Percentiles rank a stretch among this genome's conserved stretches.
These are phyloP conservation scores for Trifolium subterraneum DNA, from an alignment of 306 rosid species.

Conservation along the genomic window DNA sequence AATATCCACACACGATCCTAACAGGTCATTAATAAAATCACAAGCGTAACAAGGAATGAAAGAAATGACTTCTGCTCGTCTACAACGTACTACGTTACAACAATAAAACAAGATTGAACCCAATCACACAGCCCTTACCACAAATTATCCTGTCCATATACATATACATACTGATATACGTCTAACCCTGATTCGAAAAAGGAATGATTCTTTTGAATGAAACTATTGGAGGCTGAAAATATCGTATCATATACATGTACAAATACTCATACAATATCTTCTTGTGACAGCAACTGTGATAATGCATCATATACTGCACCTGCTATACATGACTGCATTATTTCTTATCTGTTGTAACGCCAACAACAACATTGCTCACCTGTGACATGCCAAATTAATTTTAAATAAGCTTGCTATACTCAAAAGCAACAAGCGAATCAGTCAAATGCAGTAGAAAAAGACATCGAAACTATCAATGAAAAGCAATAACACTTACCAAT, in stretches of 20 bases:
- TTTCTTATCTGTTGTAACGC: constrained; percentile 88
- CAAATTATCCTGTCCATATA: constrained; percentile 38
- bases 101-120: constrained; percentile 46
- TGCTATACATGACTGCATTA: constrained; percentile 38
- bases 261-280: constrained; percentile 45
- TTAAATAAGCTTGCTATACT: constrained; percentile 22
- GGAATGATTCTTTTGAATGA: constrained; percentile 22
- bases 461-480: not conserved
- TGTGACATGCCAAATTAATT: constrained; percentile 48
- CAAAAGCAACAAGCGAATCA: constrained; percentile 2
- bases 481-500: constrained; percentile 61
- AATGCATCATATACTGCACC: constrained; percentile 40
- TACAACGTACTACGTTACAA: constrained; percentile 27
- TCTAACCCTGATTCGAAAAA: constrained; percentile 34
- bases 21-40: constrained; percentile 27
- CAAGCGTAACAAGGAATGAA: constrained; percentile 34
- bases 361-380: constrained; percentile 99
- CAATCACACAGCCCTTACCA: constrained; percentile 44
- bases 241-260: constrained; percentile 36
- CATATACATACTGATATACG: constrained; percentile 42
- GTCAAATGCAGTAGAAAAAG: constrained; percentile 25
- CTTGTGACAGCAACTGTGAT: constrained; percentile 31
- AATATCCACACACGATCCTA: constrained; percentile 25
- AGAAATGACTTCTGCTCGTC: constrained; percentile 32
- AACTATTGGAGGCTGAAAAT: constrained; percentile 38